phyloP scores from a whole-genome alignment of 148 eudicot genomes.

The Heliamphora exappendiculata region DNA sequence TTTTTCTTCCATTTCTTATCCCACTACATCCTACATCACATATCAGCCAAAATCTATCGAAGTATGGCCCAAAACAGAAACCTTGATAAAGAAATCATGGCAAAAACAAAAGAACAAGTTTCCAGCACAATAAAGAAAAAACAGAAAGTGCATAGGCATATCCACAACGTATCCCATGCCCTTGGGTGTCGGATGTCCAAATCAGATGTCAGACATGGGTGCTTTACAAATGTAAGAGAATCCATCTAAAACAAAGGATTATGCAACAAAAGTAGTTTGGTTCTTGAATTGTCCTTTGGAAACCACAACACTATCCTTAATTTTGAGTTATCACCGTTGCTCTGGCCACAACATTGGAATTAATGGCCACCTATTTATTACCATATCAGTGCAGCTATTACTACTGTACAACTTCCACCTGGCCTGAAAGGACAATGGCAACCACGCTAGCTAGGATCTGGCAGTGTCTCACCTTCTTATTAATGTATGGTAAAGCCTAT shows the following conservation, averaged over 20 bases:
- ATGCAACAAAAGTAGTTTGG: neutral
- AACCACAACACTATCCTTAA: slow-evolving; percentile 4
- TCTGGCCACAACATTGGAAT: neutral
- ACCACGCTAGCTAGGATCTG: neutral
- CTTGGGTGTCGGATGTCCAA: too few relatives aligned
- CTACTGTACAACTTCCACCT: neutral
- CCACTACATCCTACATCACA: too few relatives aligned
- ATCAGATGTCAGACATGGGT: too few relatives aligned
- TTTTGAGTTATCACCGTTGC: neutral
- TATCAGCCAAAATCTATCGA: neutral
- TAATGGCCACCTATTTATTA: neutral
- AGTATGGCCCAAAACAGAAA: neutral
- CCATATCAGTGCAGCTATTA: neutral
- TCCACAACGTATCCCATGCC: too few relatives aligned
- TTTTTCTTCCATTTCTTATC: too few relatives aligned
- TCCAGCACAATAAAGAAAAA: neutral
- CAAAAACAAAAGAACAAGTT: neutral
- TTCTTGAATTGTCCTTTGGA: neutral
- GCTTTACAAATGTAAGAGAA: too few relatives aligned
- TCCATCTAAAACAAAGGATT: slow-evolving; percentile 1
- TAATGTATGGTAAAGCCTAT: neutral
- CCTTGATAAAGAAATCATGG: neutral
- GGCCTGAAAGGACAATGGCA: neutral
- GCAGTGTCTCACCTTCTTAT: neutral
- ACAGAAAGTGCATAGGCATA: neutral